These are phyloP conservation scores for Ocimum tenuiflorum DNA, from an alignment of 257 asterid species.

Conservation along the genomic window DNA sequence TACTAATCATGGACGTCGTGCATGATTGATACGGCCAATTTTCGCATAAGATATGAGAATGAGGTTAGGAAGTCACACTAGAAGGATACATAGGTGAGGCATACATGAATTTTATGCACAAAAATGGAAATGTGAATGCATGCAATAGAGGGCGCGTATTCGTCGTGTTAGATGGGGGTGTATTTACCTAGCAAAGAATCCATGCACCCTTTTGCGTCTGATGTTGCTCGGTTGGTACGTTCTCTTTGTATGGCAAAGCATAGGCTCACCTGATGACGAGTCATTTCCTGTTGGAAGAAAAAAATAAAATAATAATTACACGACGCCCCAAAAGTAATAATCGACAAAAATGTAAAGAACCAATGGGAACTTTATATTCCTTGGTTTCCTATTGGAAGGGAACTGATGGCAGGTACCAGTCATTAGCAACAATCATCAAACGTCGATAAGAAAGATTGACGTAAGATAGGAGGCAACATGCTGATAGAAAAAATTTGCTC, in stretches of 20 bases:
- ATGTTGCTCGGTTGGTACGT: conserved; percentile 96
- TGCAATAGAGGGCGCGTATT: neutral
- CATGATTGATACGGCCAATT: neutral
- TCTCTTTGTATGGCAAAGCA: conserved; percentile 60
- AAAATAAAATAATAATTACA: neutral
- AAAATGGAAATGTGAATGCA: neutral
- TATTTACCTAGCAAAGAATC: conserved; percentile 66
- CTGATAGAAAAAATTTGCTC: neutral
- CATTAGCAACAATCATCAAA: neutral
- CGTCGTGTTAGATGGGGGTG: neutral
- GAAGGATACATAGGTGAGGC: neutral
- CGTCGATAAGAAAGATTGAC: neutral
- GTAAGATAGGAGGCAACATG: neutral
- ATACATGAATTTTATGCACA: neutral
- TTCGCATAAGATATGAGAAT: neutral
- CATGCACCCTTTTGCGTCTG: conserved; percentile 76
- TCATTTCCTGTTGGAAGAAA: conserved; percentile 42
- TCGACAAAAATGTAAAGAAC: conserved; percentile 4
- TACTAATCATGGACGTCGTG: neutral
- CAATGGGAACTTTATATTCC: neutral
- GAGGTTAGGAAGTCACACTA: neutral
- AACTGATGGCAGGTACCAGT: neutral
- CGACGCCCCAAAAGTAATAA: neutral
- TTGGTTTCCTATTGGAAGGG: neutral
- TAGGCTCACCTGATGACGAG: conserved; percentile 50